Evolutionary conservation across 2,329 filamentous ascomycete species (phyloP), one percentile per base, ranked within the genome.

Genomic region (Corniculantispora saksenae): DNA sequence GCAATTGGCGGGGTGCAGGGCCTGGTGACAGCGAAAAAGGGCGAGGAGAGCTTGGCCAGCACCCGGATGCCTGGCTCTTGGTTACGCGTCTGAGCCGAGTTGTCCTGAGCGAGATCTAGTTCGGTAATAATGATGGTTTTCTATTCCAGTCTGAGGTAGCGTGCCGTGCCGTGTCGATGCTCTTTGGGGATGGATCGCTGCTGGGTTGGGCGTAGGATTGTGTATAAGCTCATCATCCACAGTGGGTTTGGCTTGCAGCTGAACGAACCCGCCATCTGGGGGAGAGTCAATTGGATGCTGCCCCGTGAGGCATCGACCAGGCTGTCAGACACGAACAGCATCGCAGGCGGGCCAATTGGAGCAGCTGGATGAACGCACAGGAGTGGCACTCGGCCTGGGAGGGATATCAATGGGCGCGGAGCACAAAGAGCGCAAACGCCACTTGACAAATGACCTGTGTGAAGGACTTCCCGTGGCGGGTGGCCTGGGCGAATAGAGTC

Each of bases 191-290:
- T 13, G 17, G 47, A 61, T 53, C 47, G 32, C 58, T 17, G 48
- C 21, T 35, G 32, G 47, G 32, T 21, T 47, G 38, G 40, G 55
- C 55, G 15, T 21, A 43, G 17, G 9, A 19, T 43, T 7, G 38
- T 13, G 38, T 43, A 19, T 21, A n/a, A 27, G 13, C 50, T 47
- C 25, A 17, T 51, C 48, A 48, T 45, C 25, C 59, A 47, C 56
- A 21, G 19, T 25, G 43, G 56, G 12, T n/a, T 61, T 51, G 58
- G 32, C 32, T 61, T 29, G 47, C 47, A 53, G 48, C 48, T 43
- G 23, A 62, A 62, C 25, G 38, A 62, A 32, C 59, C 38, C 23
- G 32, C 43, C 45, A 59, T 43, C 53, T 32, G 40, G 40, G 38
- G 54, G 23, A 21, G 23, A 51, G 7, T 21, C 40, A 32, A 23